phyloP scores from a whole-genome alignment of 2,329 filamentous ascomycete genomes.

The Metarhizium guizhouense region DNA sequence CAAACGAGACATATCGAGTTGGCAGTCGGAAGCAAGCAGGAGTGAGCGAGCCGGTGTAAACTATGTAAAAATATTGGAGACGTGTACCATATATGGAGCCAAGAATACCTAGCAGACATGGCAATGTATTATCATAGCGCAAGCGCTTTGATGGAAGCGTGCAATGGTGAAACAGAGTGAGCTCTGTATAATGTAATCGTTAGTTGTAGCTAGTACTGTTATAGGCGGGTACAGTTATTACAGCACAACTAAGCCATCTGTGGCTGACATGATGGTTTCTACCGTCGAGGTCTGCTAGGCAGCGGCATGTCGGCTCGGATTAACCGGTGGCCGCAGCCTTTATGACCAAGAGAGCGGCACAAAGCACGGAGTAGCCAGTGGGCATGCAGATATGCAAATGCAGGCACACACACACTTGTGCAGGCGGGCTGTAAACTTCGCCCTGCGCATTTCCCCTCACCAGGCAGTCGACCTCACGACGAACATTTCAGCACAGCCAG shows the following conservation, averaged over 20 bases:
- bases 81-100: background rate
- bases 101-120: background rate
- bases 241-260: too few species aligned
- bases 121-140: background rate
- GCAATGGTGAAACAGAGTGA: too few species aligned
- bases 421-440: slow-evolving; percentile 11
- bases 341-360: background rate
- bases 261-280: too few species aligned
- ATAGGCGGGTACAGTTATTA: too few species aligned
- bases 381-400: background rate
- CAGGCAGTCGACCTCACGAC: slow-evolving; percentile 26
- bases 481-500: slow-evolving; percentile 37
- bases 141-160: background rate
- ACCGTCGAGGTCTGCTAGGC: background rate
- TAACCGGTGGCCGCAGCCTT: slow-evolving; percentile 1
- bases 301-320: slow-evolving; percentile 3
- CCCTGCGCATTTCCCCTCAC: slow-evolving; percentile 26
- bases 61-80: background rate
- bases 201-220: too few species aligned
- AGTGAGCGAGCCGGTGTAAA: background rate
- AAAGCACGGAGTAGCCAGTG: background rate
- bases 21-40: slow-evolving; percentile 12
- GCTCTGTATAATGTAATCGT: too few species aligned
- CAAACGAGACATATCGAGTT: slow-evolving; percentile 14
- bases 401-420: background rate